A percentile compares a stretch with the other conserved stretches of the same genome.
Evolutionary conservation across 805 yeast genomes (phyloP).

Genomic region (Yamadazyma philogaea): DNA sequence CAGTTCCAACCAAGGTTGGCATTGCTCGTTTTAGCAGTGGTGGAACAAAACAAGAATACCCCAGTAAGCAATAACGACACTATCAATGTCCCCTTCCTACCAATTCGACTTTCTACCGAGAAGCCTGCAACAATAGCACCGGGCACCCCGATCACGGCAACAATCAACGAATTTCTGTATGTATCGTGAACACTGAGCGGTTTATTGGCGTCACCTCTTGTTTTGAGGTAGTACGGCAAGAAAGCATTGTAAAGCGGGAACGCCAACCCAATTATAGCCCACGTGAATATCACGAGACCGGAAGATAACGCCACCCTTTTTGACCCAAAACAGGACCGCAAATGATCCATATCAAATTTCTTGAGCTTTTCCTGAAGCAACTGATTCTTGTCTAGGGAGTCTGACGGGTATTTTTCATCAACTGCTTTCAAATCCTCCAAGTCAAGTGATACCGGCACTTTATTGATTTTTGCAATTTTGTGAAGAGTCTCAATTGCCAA

Average conservation of each 20-base stretch:
- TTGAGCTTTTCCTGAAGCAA: constrained; percentile 24
- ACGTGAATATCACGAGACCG: constrained; percentile 40
- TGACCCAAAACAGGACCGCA: constrained; percentile 47
- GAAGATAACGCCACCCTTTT: constrained; percentile 45
- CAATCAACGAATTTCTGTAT: constrained; percentile 30
- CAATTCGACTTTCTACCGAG: constrained; percentile 36
- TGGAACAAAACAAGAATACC: constrained; percentile 59
- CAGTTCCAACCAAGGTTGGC: constrained; percentile 50
- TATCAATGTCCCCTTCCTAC: constrained; percentile 57
- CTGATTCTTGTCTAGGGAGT: constrained; percentile 16
- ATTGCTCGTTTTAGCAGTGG: constrained; percentile 54
- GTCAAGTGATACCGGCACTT: constrained; percentile 39
- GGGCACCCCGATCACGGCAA: constrained; percentile 31
- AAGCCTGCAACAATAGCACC: constrained; percentile 33
- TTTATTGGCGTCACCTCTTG: constrained; percentile 31
- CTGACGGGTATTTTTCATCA: constrained; percentile 30
- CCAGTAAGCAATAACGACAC: constrained; percentile 53
- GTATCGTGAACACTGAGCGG: constrained; percentile 31
- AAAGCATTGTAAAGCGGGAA: constrained; percentile 56
- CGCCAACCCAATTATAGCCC: constrained; percentile 60
- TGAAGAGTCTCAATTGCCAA: constrained; percentile 44
- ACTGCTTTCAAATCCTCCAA: constrained; percentile 44
- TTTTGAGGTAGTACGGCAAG: constrained; percentile 49
- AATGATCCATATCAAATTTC: constrained; percentile 32
- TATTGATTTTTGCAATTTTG: constrained; percentile 46